Evolutionary conservation across 495 filamentous ascomycete species (phyloP), one percentile per base, ranked within the genome.

Genomic region (Daldinia vernicosa): DNA sequence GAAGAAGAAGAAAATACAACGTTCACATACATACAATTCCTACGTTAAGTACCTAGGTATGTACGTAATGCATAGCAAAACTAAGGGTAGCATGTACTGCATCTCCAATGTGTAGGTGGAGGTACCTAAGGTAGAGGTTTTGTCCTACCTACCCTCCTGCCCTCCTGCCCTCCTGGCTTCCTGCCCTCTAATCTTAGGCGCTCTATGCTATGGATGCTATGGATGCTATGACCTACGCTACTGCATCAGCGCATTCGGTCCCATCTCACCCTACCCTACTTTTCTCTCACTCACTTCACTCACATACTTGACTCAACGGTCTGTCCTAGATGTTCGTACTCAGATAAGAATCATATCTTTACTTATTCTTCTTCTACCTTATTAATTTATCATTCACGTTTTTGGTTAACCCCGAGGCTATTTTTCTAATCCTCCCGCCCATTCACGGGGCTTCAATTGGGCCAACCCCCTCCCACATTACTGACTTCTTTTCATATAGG

Each of bases 21-120:
- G 26, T 40, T 53, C 14, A 51, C 19, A 6, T 35, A 35, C 24
- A 61, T 35, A 35, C 24, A 61, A 53, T 53, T 28, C 27, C 5
- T 53, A 53, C 27, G 8, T n/a, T 32, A 69, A 19, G 14, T 55
- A 66, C 26, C 7, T 32, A 69, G 14, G 14, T 55, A 66, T 37
- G 33, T 67, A 71, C 63, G 60, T 72, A 64, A 67, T n/a, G n/a
- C n/a, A n/a, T 64, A 60, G 50, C 59, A 35, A 63, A 71, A 30
- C 50, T 11, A n/a, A 11, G 37, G 37, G 39, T 66, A 71, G 55
- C 61, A 32, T n/a, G n/a, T 52, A 22, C 43, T 19, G 32, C 32
- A 19, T 53, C 40, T n/a, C 7, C 27, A 14, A 12, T 26, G 19
- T 27, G 9, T 51, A 51, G 19, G 19, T 5, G 11, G 47, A 55